Evolutionary conservation across 2,329 filamentous ascomycete species (phyloP), one percentile per base, ranked within the genome.

Genomic region (Periconia macrospinosa): DNA sequence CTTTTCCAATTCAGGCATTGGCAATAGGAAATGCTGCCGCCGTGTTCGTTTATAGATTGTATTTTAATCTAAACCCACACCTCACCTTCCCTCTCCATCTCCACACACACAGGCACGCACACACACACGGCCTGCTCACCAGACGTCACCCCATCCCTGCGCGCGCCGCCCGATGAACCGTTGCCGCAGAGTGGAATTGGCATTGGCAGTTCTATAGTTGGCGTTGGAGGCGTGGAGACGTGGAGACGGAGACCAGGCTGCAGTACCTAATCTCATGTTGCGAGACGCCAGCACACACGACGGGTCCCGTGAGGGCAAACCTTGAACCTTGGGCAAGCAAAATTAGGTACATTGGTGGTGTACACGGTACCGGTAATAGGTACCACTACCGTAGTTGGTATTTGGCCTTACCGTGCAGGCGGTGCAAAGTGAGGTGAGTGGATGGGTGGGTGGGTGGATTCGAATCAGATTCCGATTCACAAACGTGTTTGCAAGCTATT

Each of bases 41-140:
- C 35, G 17, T 7, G 18, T 5, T 23, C 42, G 19, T 23, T 19
- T 35, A 27, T 56, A 59, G 42, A 59, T 56, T 56, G 35, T 49
- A 18, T 30, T 50, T 27, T 55, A 55, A 57, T 59, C 57, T 56
- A 59, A 52, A 43, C 48, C 23, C 30, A 40, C 30, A 30, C 47
- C 23, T 8, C 13, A 10, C 44, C 20, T 23, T 10, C 23, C 17
- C 19, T 19, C 15, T 17, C 30, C 18, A 37, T 47, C 53, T 43
- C 49, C n/a, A n/a, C n/a, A n/a, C n/a, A n/a, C n/a, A n/a, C n/a
- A n/a, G n/a, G n/a, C n/a, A n/a, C n/a, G n/a, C n/a, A n/a, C n/a
- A n/a, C n/a, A n/a, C n/a, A n/a, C n/a, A n/a, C n/a, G n/a, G n/a
- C n/a, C n/a, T n/a, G n/a, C n/a, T n/a, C n/a, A n/a, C n/a, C n/a